Evolutionary conservation across 225 moss, liverwort and hornwort species (phyloP), one percentile per base, ranked within the genome.

Genomic region (Sphagnum contortum): DNA sequence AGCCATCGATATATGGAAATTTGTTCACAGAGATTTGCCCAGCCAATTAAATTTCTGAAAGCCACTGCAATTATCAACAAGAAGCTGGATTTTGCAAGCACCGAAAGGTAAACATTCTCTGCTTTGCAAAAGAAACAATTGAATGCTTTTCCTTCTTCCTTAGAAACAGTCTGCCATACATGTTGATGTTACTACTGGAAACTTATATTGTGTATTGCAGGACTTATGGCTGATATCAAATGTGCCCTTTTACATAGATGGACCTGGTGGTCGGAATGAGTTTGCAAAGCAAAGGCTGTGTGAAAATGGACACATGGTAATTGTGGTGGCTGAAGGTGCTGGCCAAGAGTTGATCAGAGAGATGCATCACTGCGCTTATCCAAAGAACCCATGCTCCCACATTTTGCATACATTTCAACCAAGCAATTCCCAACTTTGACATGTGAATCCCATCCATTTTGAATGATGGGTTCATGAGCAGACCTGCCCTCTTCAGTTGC

Each of bases 281-380:
- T 91, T 76, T 57, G 74, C 88, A 12, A 81, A 83, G 29, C 64
- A 65, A 0, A 66, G 86, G 12, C 48, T 91, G 45, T 29, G 70
- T 49, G 77, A 81, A 47, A 71, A 65, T 7, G 91, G 91, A 12
- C 91, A 91, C 72, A 88, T 86, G 77, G 88, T 91, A 45, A 80
- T 91, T 2, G 91, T 88, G 60, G 86, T 88, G n/a, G 91, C 91
- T 0, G 91, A 91, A 61, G 91, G 91, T 0, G 91, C 91, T 47
- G 91, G 91, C 1, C 91, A 91, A 62, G 88, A 91, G 67, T 60
- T 91, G 1, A 29, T 29, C 29, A 29, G 0, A 29, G 29, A 29
- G 29, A 29, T 29, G 29, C 29, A 29, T 29, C 29, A 29, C 29
- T 29, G 29, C 0, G 29, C 29, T 29, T 29, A 1, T 29, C 29